A percentile compares a stretch with the other conserved stretches of the same genome.
These are phyloP conservation scores for Prosopis cineraria DNA, from an alignment of 306 rosid genomes.

Conservation along the genomic window DNA sequence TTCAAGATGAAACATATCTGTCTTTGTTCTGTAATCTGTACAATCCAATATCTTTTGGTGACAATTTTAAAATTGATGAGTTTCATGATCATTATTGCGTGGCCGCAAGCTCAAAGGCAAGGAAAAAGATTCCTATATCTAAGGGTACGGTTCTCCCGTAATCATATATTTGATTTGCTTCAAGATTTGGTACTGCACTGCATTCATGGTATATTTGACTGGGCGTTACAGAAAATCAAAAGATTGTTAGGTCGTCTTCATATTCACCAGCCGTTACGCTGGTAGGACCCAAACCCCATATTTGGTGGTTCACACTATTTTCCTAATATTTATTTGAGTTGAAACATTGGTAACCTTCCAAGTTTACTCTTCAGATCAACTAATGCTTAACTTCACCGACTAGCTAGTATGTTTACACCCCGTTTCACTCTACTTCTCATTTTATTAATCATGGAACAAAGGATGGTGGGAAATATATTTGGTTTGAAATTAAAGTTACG, in stretches of 20 bases:
- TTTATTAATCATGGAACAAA: not conserved
- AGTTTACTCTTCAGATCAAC: not conserved
- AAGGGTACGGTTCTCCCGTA: constrained; percentile 4
- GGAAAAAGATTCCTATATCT: constrained; percentile 28
- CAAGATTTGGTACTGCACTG: not conserved
- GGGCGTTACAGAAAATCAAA: not conserved
- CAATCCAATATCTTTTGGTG: constrained; percentile 9
- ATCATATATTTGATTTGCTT: not conserved
- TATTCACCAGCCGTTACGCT: not conserved
- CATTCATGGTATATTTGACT: constrained; percentile 1
- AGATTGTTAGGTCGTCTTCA: not conserved
- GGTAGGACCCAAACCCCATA: constrained; percentile 9
- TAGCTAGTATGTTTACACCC: not conserved
- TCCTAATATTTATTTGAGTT: not conserved
- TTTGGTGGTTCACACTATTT: not conserved
- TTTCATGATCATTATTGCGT: constrained; percentile 16
- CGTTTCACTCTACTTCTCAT: not conserved
- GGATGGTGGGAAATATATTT: not conserved
- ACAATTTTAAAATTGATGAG: constrained; percentile 20
- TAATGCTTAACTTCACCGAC: not conserved
- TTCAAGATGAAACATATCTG: too few relatives aligned
- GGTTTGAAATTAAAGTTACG: not conserved
- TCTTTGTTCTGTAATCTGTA: too few relatives aligned
- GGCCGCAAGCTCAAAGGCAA: constrained; percentile 31
- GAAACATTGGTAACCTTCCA: too few relatives aligned